A percentile compares a stretch with the other conserved stretches of the same genome.
phyloP scores from a whole-genome alignment of 2,329 filamentous ascomycete species.

The Aspergillus fijiensis region DNA sequence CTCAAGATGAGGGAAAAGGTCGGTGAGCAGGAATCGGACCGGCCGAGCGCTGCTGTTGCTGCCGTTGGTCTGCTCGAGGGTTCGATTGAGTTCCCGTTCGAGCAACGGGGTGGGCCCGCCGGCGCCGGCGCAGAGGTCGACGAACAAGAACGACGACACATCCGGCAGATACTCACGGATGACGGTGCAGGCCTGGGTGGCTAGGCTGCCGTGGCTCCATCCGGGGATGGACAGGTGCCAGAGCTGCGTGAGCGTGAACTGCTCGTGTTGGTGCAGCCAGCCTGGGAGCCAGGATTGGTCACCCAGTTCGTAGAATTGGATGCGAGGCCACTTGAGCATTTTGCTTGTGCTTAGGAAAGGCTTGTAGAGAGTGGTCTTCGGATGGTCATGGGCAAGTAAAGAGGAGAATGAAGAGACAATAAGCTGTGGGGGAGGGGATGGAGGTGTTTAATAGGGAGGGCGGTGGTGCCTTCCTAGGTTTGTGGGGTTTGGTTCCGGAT shows the following conservation, averaged over 20 bases:
- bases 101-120: conserved; percentile 69
- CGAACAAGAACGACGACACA: conserved; percentile 59
- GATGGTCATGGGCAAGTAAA: no score
- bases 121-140: conserved; percentile 75
- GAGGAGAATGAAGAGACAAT: no score
- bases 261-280: conserved; percentile 58
- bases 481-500: no score
- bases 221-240: conserved; percentile 22
- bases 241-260: conserved; percentile 24
- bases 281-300: conserved; percentile 66
- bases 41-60: conserved; percentile 18
- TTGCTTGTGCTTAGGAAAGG: neutral
- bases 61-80: conserved; percentile 18
- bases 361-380: fast-evolving
- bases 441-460: no score
- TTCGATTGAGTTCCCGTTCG: conserved; percentile 58
- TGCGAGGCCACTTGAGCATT: conserved; percentile 11
- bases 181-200: conserved; percentile 17
- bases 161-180: conserved; percentile 40
- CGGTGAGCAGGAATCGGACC: conserved; percentile 63
- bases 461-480: no score
- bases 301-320: conserved; percentile 54
- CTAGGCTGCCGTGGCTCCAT: conserved; percentile 18
- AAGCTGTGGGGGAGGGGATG: no score
- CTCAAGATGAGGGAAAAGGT: conserved; percentile 63